A percentile compares a stretch with the other conserved stretches of the same genome.
Conservation (phyloP, 208 protist genomes). For the Acanthamoeba royreba region DNA sequence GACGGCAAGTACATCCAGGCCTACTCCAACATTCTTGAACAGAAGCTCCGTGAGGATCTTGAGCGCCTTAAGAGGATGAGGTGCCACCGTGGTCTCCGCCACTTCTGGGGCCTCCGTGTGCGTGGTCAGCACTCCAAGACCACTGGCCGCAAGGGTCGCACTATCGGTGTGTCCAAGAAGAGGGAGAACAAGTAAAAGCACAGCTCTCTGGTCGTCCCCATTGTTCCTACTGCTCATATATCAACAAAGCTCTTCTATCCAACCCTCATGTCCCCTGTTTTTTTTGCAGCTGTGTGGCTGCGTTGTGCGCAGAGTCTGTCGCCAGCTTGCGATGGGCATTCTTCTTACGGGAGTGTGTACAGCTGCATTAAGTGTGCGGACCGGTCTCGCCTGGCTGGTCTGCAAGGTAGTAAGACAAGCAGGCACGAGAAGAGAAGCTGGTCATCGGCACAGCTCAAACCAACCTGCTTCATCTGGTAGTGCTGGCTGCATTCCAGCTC, state of each 20-base stretch:
- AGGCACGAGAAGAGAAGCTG: no score
- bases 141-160: conserved; percentile 95
- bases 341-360: no score
- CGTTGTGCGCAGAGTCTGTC: no score
- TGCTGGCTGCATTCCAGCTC: no score
- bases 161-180: conserved; percentile 91
- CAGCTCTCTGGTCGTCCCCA: background rate
- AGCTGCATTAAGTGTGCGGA: no score
- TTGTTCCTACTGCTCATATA: background rate
- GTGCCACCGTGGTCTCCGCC: conserved; percentile 97
- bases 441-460: no score
- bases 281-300: no score
- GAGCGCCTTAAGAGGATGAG: conserved; percentile 99
- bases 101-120: conserved; percentile 97
- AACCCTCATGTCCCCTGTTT: background rate
- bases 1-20: conserved; percentile 97
- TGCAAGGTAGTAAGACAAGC: no score
- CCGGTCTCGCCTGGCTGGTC: no score
- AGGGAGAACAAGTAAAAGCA: conserved; percentile 65
- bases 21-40: conserved; percentile 94
- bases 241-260: background rate
- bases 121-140: conserved; percentile 99
- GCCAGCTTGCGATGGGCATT: no score
- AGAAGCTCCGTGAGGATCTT: conserved; percentile 98
- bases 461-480: no score